phyloP scores from a whole-genome alignment of 805 yeast species.

The Ogataea ganodermae region DNA sequence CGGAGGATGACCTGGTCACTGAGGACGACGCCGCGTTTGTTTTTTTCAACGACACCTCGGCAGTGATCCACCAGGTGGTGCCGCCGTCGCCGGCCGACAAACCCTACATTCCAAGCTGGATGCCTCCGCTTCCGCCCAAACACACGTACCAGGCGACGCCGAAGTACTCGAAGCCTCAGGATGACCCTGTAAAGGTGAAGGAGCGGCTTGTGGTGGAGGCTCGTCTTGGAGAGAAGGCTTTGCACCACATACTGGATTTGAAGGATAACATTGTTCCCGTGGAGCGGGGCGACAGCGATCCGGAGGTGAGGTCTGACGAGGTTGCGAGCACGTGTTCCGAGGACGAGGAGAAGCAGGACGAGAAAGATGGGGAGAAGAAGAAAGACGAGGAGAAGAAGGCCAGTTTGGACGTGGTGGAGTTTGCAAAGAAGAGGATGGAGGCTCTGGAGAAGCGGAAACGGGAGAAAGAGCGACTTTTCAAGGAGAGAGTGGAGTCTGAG shows the following conservation, averaged over 20 bases:
- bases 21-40: conserved; percentile 50
- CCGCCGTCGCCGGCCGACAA: conserved; percentile 48
- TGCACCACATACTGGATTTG: conserved; percentile 53
- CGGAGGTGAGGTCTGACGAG: conserved; percentile 20
- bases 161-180: conserved; percentile 56
- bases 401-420: conserved; percentile 56
- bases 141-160: conserved; percentile 87
- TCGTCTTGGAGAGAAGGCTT: conserved; percentile 73
- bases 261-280: conserved; percentile 19
- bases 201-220: conserved; percentile 80
- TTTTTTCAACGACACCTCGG: conserved; percentile 53
- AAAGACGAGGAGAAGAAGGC: conserved; percentile 11
- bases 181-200: conserved; percentile 71
- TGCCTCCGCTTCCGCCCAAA: conserved; percentile 92
- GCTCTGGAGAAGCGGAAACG: conserved; percentile 37
- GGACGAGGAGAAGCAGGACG: conserved; percentile 8
- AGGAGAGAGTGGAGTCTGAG: conserved; percentile 34
- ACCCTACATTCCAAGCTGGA: conserved; percentile 65
- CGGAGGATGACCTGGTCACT: conserved; percentile 33
- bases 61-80: conserved; percentile 51
- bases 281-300: conserved; percentile 17
- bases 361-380: conserved; percentile 6
- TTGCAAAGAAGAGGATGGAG: conserved; percentile 50
- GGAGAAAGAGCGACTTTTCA: conserved; percentile 37
- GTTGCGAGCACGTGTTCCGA: not conserved